A percentile compares a stretch with the other conserved stretches of the same genome.
Evolutionary conservation across 768 basidiomycete genomes (phyloP).

Genomic region (Trametes villosa): DNA sequence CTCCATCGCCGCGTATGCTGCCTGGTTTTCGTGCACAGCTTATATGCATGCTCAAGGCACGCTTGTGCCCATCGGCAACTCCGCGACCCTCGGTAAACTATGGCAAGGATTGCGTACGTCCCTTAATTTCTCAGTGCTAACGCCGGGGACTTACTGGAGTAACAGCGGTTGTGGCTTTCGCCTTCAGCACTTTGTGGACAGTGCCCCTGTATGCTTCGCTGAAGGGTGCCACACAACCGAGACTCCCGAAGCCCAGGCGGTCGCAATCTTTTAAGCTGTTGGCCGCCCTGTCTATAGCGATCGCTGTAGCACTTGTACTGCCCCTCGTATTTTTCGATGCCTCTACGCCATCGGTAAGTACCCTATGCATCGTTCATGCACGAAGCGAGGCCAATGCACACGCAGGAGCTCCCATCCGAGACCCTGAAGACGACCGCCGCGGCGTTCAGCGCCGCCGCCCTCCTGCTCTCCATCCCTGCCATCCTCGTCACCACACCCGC

Average conservation of each 20-base stretch:
- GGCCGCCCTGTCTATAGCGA: slow-evolving; percentile 51
- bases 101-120: slow-evolving; percentile 71
- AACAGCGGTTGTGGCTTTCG: slow-evolving; percentile 62
- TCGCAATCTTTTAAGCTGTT: slow-evolving; percentile 63
- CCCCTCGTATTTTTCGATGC: slow-evolving; percentile 62
- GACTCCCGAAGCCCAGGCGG: slow-evolving; percentile 47
- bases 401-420: slow-evolving; percentile 32
- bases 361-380: slow-evolving; percentile 18
- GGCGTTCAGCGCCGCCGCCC: slow-evolving; percentile 51
- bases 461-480: slow-evolving; percentile 63
- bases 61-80: slow-evolving; percentile 40
- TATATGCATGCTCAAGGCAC: slow-evolving; percentile 56
- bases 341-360: slow-evolving; percentile 45
- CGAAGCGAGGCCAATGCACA: not conserved
- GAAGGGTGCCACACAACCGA: slow-evolving; percentile 45
- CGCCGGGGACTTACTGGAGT: not conserved
- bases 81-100: slow-evolving; percentile 49
- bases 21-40: slow-evolving; percentile 60
- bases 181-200: slow-evolving; percentile 68
- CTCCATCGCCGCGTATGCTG: slow-evolving; percentile 63
- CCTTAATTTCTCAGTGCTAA: not conserved
- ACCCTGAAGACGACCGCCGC: slow-evolving; percentile 42
- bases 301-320: slow-evolving; percentile 55
- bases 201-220: slow-evolving; percentile 68
- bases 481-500: slow-evolving; percentile 60